Percentiles rank a stretch among this genome's conserved stretches.
Conservation (phyloP, 345 rosid genomes). For the Cardamine resedifolia region DNA sequence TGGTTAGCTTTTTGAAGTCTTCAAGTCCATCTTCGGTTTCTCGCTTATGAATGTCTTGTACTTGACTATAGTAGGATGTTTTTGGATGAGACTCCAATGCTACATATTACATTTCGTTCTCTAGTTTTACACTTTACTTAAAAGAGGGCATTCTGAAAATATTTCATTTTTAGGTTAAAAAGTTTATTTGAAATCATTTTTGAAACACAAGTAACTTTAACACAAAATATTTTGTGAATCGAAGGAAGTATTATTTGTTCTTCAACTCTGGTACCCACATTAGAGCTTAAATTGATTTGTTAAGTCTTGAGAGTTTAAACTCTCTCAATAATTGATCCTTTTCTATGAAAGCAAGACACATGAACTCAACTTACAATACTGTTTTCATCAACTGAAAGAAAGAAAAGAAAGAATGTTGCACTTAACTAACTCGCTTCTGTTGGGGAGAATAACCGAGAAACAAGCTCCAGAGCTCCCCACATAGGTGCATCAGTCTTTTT, state of each 20-base stretch:
- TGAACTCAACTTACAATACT: background rate
- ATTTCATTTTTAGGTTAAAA: background rate
- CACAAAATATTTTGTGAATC: too few species aligned
- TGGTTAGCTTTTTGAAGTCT: background rate
- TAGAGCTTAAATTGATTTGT: too few species aligned
- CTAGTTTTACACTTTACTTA: conserved; percentile 26
- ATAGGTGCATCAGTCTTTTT: conserved; percentile 73
- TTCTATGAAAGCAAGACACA: background rate
- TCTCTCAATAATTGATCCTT: background rate
- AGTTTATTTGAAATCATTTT: background rate
- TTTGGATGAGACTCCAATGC: conserved; percentile 22
- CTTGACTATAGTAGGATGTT: conserved; percentile 29
- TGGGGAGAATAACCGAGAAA: conserved; percentile 51
- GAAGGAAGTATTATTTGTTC: too few species aligned
- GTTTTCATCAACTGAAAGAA: conserved; percentile 8
- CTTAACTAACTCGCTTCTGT: conserved; percentile 32
- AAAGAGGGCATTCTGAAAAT: background rate
- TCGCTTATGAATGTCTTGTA: conserved; percentile 8
- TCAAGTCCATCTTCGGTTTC: conserved; percentile 19
- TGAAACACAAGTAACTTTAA: background rate
- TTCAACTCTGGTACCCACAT: too few species aligned
- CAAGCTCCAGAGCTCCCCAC: conserved; percentile 70
- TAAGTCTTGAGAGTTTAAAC: background rate
- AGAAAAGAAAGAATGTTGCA: conserved; percentile 4
- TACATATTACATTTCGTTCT: conserved; percentile 24